Evolutionary conservation across 805 yeast genomes (phyloP).

Genomic region (Lachancea fermentati): DNA sequence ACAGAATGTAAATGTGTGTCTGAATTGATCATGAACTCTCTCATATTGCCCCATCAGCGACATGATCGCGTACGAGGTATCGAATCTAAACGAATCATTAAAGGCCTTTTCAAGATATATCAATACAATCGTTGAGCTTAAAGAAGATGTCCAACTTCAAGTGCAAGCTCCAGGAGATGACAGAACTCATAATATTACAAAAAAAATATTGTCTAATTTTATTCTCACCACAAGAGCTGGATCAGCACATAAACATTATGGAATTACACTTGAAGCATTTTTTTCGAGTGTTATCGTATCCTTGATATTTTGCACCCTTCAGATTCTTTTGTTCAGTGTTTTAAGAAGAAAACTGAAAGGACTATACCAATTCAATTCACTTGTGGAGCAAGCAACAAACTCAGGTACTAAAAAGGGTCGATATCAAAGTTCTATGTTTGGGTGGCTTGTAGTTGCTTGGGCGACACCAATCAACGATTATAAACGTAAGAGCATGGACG

Average conservation of each 20-base stretch:
- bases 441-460: constrained; percentile 50
- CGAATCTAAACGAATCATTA: too few species aligned
- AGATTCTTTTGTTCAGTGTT: constrained; percentile 39
- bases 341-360: constrained; percentile 33
- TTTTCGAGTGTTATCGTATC: constrained; percentile 53
- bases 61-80: too few species aligned
- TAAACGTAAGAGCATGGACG: constrained; percentile 54
- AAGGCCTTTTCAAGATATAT: too few species aligned
- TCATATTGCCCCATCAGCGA: too few species aligned
- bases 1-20: too few species aligned
- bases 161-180: too few species aligned
- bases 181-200: constrained; percentile 10
- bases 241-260: constrained; percentile 52
- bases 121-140: too few species aligned
- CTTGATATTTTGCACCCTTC: constrained; percentile 46
- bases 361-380: constrained; percentile 40
- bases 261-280: constrained; percentile 51
- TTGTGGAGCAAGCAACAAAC: constrained; percentile 32
- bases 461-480: constrained; percentile 39
- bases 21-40: too few species aligned
- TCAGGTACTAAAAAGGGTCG: constrained; percentile 23
- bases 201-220: constrained; percentile 27
- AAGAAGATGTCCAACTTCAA: too few species aligned
- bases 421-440: constrained; percentile 33
- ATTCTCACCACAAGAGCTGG: constrained; percentile 52